Conservation (phyloP, 78 protist species). For the Chrysochromulina parva region DNA sequence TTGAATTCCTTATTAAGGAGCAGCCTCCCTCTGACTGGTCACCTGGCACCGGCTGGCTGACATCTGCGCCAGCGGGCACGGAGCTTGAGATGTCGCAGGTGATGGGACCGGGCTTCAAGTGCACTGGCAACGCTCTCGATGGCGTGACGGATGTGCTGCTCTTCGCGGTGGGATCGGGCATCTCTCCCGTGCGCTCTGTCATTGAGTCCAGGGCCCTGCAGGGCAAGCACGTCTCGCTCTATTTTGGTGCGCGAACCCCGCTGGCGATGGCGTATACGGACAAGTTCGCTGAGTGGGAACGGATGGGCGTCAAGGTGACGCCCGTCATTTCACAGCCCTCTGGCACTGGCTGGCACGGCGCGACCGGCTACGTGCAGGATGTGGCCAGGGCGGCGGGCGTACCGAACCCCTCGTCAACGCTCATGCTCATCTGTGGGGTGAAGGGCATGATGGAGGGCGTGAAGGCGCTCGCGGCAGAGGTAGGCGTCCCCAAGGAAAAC, state of each 20-base stretch:
- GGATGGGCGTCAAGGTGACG: not conserved
- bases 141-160: not conserved
- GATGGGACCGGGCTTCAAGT: not conserved
- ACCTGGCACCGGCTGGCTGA: not conserved
- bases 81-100: not conserved
- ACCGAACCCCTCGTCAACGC: not conserved
- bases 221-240: not conserved
- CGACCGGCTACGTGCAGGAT: slow-evolving; percentile 5
- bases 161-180: not conserved
- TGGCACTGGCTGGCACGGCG: not conserved
- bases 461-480: not conserved
- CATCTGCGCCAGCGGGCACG: not conserved
- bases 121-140: not conserved
- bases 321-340: not conserved
- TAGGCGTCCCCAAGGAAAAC: not conserved
- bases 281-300: not conserved
- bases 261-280: not conserved
- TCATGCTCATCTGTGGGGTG: not conserved
- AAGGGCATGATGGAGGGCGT: slow-evolving; percentile 20
- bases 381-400: not conserved
- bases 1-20: slow-evolving; percentile 25
- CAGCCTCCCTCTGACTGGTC: not conserved
- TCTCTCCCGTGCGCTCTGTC: slow-evolving; percentile 1
- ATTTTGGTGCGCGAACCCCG: not conserved
- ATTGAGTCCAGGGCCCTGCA: not conserved